These are phyloP conservation scores for Fraxinus paxiana DNA, from an alignment of 305 asterid species.

Conservation along the genomic window DNA sequence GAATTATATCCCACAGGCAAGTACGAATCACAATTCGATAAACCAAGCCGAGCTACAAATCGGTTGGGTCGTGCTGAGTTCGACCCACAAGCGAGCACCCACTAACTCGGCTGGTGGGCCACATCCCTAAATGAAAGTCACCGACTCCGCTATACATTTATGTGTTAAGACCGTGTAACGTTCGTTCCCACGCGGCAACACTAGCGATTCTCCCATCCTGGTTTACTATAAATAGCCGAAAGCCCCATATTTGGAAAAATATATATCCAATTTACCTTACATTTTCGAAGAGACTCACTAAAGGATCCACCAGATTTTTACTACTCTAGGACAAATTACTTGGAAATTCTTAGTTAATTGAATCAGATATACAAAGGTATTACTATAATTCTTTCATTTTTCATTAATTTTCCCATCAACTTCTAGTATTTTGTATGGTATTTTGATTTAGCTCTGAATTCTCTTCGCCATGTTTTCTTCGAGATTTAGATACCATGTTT, in stretches of 20 bases:
- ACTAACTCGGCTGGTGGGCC: neutral
- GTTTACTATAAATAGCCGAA: neutral
- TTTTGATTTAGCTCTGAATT: neutral
- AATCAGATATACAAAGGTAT: constrained; percentile 18
- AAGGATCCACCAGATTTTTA: neutral
- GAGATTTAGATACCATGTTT: neutral
- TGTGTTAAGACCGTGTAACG: neutral
- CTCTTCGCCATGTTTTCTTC: neutral
- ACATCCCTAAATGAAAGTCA: neutral
- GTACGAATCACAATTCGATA: neutral
- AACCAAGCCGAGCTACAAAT: neutral
- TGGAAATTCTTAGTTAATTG: neutral
- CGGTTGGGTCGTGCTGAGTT: neutral
- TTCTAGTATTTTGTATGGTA: neutral
- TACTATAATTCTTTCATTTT: neutral
- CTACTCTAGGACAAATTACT: neutral
- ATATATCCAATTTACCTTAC: neutral
- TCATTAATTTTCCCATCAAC: neutral
- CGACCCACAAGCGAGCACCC: neutral
- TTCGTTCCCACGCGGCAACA: neutral
- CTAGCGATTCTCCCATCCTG: neutral
- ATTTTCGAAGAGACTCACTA: neutral
- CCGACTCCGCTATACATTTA: neutral
- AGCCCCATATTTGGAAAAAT: neutral
- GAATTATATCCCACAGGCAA: neutral